Conservation (phyloP, 2,329 filamentous ascomycete genomes). For the Cadophora sp. region DNA sequence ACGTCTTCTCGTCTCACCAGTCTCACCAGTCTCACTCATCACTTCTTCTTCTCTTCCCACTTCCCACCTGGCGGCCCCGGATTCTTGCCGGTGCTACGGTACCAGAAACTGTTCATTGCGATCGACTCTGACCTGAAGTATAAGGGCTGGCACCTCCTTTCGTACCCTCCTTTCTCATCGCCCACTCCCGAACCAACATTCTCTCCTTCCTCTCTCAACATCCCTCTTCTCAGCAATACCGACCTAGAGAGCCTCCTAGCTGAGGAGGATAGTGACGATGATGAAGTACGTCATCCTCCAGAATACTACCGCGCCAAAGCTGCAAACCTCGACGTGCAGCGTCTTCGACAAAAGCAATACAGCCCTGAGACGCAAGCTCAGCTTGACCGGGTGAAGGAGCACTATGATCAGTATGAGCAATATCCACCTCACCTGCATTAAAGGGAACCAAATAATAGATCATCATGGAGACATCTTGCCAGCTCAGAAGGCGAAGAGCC, state of each 20-base stretch:
- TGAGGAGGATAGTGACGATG: background rate
- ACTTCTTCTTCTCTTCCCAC: background rate
- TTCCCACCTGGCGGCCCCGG: constrained; percentile 1
- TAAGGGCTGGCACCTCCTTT: constrained; percentile 1
- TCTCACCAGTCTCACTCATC: no score
- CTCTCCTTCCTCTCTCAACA: background rate
- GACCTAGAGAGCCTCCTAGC: constrained; percentile 1
- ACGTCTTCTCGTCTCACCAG: no score
- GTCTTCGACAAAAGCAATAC: background rate
- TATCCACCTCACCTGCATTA: background rate
- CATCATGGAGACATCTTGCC: no score
- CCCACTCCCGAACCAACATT: background rate
- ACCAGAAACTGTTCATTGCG: background rate
- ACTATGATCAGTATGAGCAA: constrained; percentile 8
- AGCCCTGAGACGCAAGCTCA: constrained; percentile 3
- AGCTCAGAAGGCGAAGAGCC: no score
- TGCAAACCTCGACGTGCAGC: constrained; percentile 5
- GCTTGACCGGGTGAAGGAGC: constrained; percentile 4
- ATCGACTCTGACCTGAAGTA: constrained; percentile 8
- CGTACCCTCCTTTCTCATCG: background rate
- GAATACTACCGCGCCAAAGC: background rate
- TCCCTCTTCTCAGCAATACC: background rate
- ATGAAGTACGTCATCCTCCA: constrained; percentile 1
- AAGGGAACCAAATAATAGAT: no score
- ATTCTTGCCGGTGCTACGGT: background rate